Evolutionary conservation across 768 basidiomycete species (phyloP).

Genomic region (Tricholoma saponaceum): DNA sequence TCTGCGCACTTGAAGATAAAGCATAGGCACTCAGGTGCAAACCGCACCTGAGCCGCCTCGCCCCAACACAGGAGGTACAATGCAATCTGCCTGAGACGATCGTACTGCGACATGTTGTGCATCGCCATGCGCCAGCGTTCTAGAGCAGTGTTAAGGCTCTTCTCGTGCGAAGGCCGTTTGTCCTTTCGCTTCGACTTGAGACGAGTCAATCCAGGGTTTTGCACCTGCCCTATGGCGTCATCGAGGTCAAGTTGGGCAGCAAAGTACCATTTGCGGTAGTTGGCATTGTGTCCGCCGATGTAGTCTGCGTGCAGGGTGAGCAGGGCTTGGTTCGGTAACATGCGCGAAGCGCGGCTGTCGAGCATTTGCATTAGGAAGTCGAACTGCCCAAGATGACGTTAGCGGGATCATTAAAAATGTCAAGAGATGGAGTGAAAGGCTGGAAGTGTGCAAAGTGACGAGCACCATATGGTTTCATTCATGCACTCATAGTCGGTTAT

Average conservation of each 20-base stretch:
- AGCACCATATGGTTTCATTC: not conserved
- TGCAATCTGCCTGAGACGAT: conserved; percentile 93
- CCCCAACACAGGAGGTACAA: conserved; percentile 97
- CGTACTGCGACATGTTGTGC: conserved; percentile 98
- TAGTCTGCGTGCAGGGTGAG: conserved; percentile 97
- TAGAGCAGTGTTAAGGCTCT: conserved; percentile 74
- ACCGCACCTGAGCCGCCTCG: conserved; percentile 95
- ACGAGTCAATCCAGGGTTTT: conserved; percentile 87
- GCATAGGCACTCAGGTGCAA: conserved; percentile 93
- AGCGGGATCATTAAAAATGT: not conserved
- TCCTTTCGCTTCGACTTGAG: conserved; percentile 64
- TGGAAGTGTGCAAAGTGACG: not conserved
- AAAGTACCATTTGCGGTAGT: conserved; percentile 99
- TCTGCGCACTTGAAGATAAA: conserved; percentile 99
- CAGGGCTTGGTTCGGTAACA: conserved; percentile 94
- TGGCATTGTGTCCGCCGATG: conserved; percentile 96
- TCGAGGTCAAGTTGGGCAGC: conserved; percentile 98
- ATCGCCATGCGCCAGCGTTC: conserved; percentile 96
- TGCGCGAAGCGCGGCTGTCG: conserved; percentile 93
- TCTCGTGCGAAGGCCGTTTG: conserved; percentile 52
- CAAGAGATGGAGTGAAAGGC: not conserved
- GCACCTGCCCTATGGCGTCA: conserved; percentile 88
- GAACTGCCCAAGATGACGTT: conserved; percentile 48
- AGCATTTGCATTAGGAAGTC: conserved; percentile 98
- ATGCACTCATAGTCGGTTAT: not conserved